Conservation (phyloP, 2,329 filamentous ascomycete genomes). For the Diplodia scrobiculata region DNA sequence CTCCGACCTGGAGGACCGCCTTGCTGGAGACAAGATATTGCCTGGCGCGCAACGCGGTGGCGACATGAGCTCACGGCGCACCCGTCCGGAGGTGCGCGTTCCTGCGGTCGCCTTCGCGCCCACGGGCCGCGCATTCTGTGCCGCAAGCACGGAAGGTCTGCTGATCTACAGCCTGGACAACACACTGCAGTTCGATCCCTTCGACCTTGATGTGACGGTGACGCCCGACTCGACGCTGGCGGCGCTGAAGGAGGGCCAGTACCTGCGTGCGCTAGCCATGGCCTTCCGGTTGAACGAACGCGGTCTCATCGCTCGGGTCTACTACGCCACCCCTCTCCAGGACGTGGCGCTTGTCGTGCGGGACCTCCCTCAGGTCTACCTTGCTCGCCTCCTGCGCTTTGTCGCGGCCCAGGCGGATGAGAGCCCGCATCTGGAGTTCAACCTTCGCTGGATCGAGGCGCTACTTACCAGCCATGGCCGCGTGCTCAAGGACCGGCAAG, state of each 20-base stretch:
- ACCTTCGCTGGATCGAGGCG: slow-evolving; percentile 87
- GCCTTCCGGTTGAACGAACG: slow-evolving; percentile 92
- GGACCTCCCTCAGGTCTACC: slow-evolving; percentile 80
- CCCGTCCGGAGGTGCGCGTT: slow-evolving; percentile 79
- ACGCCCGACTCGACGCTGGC: slow-evolving; percentile 71
- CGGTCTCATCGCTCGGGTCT: slow-evolving; percentile 78
- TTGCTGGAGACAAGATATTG: slow-evolving; percentile 65
- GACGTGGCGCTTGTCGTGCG: slow-evolving; percentile 78
- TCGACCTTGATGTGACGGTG: slow-evolving; percentile 91
- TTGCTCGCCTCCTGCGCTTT: slow-evolving; percentile 80
- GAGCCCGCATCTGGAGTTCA: slow-evolving; percentile 92
- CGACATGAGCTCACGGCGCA: slow-evolving; percentile 77
- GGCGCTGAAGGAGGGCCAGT: slow-evolving; percentile 77
- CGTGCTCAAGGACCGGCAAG: slow-evolving; percentile 78
- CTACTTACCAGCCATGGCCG: slow-evolving; percentile 78
- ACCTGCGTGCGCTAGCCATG: slow-evolving; percentile 92
- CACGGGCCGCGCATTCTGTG: slow-evolving; percentile 86
- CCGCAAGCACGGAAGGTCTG: slow-evolving; percentile 89
- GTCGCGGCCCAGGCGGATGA: slow-evolving; percentile 86
- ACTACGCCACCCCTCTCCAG: slow-evolving; percentile 74
- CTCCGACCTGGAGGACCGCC: slow-evolving; percentile 82
- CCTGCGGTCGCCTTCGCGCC: slow-evolving; percentile 84
- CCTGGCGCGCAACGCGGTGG: slow-evolving; percentile 87
- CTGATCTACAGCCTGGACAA: slow-evolving; percentile 91
- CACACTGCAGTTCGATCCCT: slow-evolving; percentile 85